Conservation (phyloP, 1,139 yeast species). For the Kodamaea suecica region DNA sequence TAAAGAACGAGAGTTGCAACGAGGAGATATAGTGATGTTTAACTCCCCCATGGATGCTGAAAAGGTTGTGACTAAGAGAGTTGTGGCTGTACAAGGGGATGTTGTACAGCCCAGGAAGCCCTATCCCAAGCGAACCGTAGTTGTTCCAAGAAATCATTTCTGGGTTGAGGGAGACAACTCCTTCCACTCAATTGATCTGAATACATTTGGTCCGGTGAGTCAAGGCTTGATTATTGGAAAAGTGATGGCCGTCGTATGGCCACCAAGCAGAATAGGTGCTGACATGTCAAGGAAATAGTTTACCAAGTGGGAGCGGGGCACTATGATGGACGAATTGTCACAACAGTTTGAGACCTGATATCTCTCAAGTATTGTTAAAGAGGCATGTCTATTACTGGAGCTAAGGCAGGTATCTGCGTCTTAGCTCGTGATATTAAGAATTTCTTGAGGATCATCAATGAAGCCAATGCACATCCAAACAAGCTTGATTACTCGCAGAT, state of each 20-base stretch:
- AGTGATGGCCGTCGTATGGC: conserved; percentile 66
- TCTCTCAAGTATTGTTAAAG: too few species aligned
- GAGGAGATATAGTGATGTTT: conserved; percentile 75
- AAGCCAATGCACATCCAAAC: too few species aligned
- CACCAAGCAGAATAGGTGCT: conserved; percentile 52
- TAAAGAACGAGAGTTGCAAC: conserved; percentile 42
- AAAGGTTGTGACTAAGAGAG: conserved; percentile 68
- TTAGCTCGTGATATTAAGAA: too few species aligned
- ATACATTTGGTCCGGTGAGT: conserved; percentile 81
- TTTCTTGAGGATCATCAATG: too few species aligned
- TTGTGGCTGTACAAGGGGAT: conserved; percentile 75
- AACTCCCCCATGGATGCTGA: conserved; percentile 79
- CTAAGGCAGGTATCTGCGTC: too few species aligned
- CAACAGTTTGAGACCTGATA: too few species aligned
- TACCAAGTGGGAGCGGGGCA: too few species aligned
- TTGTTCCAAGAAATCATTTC: conserved; percentile 72
- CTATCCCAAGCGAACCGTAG: conserved; percentile 61
- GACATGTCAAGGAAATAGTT: conserved; percentile 25
- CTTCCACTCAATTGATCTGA: conserved; percentile 81
- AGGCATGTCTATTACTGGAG: too few species aligned
- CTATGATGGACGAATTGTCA: too few species aligned
- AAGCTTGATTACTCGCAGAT: too few species aligned
- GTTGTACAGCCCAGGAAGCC: conserved; percentile 52
- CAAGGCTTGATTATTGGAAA: conserved; percentile 75
- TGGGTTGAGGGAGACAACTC: conserved; percentile 95